phyloP scores from a whole-genome alignment of 2,329 filamentous ascomycete genomes.

The Aureobasidium zeae region DNA sequence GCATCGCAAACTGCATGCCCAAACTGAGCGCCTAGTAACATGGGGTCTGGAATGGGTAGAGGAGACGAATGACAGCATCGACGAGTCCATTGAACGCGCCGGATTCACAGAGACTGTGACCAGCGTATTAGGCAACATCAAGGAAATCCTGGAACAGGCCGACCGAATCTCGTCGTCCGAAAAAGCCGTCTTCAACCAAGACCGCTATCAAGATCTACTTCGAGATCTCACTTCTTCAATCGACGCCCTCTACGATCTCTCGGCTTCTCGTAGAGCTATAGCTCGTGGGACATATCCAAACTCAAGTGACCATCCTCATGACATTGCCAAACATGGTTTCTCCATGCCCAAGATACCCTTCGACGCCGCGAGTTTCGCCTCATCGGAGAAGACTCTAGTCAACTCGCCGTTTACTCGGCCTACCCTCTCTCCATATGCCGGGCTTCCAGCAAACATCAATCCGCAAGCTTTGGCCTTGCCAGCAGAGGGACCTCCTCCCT shows the following conservation, averaged over 20 bases:
- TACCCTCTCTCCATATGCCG: conserved; percentile 26
- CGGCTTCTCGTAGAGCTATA: conserved; percentile 50
- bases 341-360: conserved; percentile 12
- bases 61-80: conserved; percentile 52
- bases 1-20: conserved; percentile 68
- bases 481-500: conserved; percentile 40
- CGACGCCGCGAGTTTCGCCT: conserved; percentile 16
- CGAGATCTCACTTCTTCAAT: conserved; percentile 67
- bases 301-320: conserved; percentile 18
- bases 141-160: conserved; percentile 67
- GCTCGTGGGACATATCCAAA: conserved; percentile 29
- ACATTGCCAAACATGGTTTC: conserved; percentile 10
- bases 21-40: conserved; percentile 67
- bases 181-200: conserved; percentile 50
- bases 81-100: conserved; percentile 56
- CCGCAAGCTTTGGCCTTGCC: conserved; percentile 35
- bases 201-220: conserved; percentile 65
- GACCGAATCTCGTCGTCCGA: conserved; percentile 54
- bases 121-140: conserved; percentile 71
- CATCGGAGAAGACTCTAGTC: conserved; percentile 17
- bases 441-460: conserved; percentile 37
- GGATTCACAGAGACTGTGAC: conserved; percentile 68
- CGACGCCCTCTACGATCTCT: conserved; percentile 70
- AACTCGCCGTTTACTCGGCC: conserved; percentile 25
- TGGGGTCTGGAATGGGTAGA: conserved; percentile 77